phyloP scores from a whole-genome alignment of 208 protist genomes.

The Angomonas ambiguus region DNA sequence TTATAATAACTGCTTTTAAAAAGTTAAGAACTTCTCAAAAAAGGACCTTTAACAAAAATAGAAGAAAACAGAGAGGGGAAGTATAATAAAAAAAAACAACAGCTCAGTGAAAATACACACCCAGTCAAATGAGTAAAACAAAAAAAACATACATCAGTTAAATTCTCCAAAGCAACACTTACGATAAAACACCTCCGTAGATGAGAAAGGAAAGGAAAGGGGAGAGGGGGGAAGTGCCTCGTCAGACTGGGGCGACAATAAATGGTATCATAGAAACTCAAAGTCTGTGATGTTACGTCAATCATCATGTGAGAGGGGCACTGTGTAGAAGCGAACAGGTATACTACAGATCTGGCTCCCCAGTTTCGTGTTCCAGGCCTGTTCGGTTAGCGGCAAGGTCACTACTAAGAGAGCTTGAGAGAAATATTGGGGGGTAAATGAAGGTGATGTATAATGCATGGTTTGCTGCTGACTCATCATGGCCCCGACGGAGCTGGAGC shows the following conservation, averaged over 20 bases:
- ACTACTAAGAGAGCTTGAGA: not conserved
- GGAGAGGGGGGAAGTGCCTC: not conserved
- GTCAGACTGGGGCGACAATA: slow-evolving; percentile 1
- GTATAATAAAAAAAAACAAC: too few species aligned
- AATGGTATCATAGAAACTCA: not conserved
- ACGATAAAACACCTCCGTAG: not conserved
- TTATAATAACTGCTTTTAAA: slow-evolving; percentile 22
- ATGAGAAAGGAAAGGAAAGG: not conserved
- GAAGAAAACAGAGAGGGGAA: too few species aligned
- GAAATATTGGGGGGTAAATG: not conserved
- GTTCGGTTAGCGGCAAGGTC: not conserved
- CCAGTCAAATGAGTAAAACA: too few species aligned
- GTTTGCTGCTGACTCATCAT: not conserved
- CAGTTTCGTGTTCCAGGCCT: not conserved
- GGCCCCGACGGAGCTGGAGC: not conserved
- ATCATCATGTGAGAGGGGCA: not conserved
- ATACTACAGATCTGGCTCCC: not conserved
- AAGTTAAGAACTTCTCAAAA: not conserved
- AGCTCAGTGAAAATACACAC: too few species aligned
- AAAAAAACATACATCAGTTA: too few species aligned
- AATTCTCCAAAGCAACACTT: too few species aligned
- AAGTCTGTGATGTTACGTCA: slow-evolving; percentile 1
- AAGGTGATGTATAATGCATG: slow-evolving; percentile 1
- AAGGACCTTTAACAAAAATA: not conserved
- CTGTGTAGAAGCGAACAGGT: too few species aligned